Evolutionary conservation across 495 filamentous ascomycete species (phyloP).

Genomic region (Opeltia flavorubescens): DNA sequence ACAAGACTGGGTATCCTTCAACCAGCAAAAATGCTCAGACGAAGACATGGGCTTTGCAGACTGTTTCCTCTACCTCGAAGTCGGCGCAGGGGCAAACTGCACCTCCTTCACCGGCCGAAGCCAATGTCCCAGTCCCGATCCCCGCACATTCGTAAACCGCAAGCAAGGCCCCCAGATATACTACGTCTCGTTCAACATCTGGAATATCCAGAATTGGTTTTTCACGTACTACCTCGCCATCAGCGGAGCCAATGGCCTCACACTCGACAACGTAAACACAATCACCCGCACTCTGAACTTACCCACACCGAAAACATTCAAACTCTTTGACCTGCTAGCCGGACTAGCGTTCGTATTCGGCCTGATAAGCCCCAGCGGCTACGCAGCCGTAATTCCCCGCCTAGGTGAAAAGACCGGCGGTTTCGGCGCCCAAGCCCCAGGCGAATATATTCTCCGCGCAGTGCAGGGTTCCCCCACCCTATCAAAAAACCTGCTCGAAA

Average conservation of each 20-base stretch:
- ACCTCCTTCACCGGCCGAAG: constrained; percentile 3
- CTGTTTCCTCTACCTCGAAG: constrained; percentile 1
- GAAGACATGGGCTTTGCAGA: constrained; percentile 4
- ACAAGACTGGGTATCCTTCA: constrained; percentile 7
- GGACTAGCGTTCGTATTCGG: constrained; percentile 1
- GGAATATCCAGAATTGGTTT: constrained; percentile 5
- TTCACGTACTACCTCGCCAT: constrained; percentile 4
- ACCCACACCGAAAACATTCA: background rate
- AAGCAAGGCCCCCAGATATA: background rate
- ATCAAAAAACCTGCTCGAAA: constrained; percentile 1
- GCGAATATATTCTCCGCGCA: constrained; percentile 1
- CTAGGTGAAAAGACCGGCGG: background rate
- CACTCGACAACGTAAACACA: background rate
- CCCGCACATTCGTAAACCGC: background rate
- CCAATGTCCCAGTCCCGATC: background rate
- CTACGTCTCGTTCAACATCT: constrained; percentile 4
- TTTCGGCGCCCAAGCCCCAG: background rate
- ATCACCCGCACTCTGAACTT: background rate
- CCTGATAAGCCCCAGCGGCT: constrained; percentile 3
- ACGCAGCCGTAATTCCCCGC: background rate
- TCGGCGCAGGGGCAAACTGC: constrained; percentile 1
- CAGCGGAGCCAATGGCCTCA: constrained; percentile 1
- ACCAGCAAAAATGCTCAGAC: constrained; percentile 2
- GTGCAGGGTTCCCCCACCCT: constrained; percentile 7
- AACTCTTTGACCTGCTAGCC: background rate